These are phyloP conservation scores for Erodium maritimum DNA, from an alignment of 345 rosid species.

Conservation along the genomic window DNA sequence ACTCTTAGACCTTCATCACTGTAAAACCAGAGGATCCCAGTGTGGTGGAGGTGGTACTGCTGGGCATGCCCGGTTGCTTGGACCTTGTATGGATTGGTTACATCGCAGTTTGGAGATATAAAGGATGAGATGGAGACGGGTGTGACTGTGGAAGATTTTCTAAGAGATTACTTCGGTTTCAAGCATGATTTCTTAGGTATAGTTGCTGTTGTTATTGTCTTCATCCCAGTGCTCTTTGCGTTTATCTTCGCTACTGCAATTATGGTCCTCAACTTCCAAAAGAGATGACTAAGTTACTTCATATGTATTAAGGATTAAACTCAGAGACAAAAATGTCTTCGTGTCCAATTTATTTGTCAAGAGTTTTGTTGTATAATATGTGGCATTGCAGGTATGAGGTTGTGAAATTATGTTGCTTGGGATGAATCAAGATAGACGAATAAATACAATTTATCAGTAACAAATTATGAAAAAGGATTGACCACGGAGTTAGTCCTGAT, in stretches of 20 bases:
- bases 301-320: too few relatives aligned
- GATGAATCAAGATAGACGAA: too few relatives aligned
- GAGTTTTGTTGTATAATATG: too few relatives aligned
- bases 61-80: slow-evolving; percentile 32
- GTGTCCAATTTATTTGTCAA: too few relatives aligned
- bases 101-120: slow-evolving; percentile 31
- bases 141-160: slow-evolving; percentile 15
- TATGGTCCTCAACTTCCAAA: slow-evolving; percentile 29
- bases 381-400: too few relatives aligned
- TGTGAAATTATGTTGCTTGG: too few relatives aligned
- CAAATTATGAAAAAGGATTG: too few relatives aligned
- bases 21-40: slow-evolving; percentile 38
- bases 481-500: too few relatives aligned
- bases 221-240: slow-evolving; percentile 17
- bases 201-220: slow-evolving; percentile 18
- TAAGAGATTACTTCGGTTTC: slow-evolving; percentile 19
- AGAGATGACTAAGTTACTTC: slow-evolving; percentile 10
- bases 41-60: slow-evolving; percentile 49
- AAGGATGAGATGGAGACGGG: slow-evolving; percentile 8
- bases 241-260: slow-evolving; percentile 19
- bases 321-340: too few relatives aligned
- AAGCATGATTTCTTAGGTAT: slow-evolving; percentile 25
- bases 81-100: slow-evolving; percentile 31
- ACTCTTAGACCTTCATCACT: too few relatives aligned
- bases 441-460: too few relatives aligned